These are phyloP conservation scores for Protomyces pachydermus DNA, from an alignment of 1,139 yeast genomes.

Conservation along the genomic window DNA sequence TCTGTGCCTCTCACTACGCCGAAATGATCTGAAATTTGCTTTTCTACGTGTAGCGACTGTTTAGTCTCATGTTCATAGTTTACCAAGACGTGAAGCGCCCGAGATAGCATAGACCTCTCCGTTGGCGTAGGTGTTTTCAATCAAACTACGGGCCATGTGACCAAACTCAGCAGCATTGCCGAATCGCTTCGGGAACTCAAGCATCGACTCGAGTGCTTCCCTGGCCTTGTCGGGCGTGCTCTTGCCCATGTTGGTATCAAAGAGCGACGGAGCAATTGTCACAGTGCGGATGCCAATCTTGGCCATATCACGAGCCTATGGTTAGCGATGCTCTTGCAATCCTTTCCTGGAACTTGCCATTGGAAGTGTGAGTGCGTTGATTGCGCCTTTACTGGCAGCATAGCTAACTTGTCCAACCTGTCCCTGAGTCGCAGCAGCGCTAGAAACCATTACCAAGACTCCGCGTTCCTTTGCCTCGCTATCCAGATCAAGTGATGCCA, in stretches of 20 bases:
- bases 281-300: slow-evolving; percentile 52
- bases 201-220: slow-evolving; percentile 17
- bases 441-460: slow-evolving; percentile 29
- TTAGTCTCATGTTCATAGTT: not conserved
- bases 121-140: slow-evolving; percentile 30
- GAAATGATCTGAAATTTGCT: not conserved
- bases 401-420: slow-evolving; percentile 40
- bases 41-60: not conserved
- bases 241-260: slow-evolving; percentile 30
- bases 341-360: slow-evolving; percentile 36
- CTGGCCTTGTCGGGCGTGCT: slow-evolving; percentile 25
- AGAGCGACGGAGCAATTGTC: slow-evolving; percentile 31
- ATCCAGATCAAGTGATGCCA: slow-evolving; percentile 22
- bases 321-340: not conserved
- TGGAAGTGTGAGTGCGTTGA: slow-evolving; percentile 50
- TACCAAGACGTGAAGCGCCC: slow-evolving; percentile 20
- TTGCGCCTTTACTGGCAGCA: slow-evolving; percentile 45
- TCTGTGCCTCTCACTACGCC: too few relatives aligned
- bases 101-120: slow-evolving; percentile 25
- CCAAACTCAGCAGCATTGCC: slow-evolving; percentile 32
- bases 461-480: slow-evolving; percentile 31
- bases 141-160: slow-evolving; percentile 18
- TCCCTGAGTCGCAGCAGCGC: slow-evolving; percentile 32
- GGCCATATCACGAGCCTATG: slow-evolving; percentile 59
- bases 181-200: slow-evolving; percentile 31